These are phyloP conservation scores for Hypoxylon sp. DNA, from an alignment of 2,329 filamentous ascomycete genomes.

Conservation along the genomic window DNA sequence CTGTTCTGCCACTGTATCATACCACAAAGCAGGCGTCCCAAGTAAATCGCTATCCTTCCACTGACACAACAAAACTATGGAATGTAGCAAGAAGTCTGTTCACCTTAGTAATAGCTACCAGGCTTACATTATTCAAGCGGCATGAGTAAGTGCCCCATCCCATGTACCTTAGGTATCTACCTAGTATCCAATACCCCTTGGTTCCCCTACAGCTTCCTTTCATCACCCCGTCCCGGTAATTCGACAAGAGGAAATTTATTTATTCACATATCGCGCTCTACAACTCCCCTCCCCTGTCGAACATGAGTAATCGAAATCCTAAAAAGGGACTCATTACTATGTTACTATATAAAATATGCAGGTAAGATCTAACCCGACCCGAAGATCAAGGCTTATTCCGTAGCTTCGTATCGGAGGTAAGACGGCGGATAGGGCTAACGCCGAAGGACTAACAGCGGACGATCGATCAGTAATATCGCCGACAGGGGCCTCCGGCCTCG, in stretches of 20 bases:
- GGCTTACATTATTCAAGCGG: not conserved
- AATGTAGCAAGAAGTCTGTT: not conserved
- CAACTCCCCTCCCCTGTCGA: not conserved
- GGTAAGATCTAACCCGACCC: not conserved
- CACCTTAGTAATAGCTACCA: not conserved
- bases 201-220: too few species aligned
- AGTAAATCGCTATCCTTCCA: not conserved
- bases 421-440: not conserved
- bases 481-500: not conserved
- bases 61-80: not conserved
- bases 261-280: not conserved
- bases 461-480: not conserved
- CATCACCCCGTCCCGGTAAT: not conserved
- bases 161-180: not conserved
- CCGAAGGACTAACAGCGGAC: not conserved
- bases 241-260: not conserved
- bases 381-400: constrained; percentile 1
- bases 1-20: not conserved
- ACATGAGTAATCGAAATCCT: not conserved
- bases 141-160: not conserved
- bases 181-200: not conserved
- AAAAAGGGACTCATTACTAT: not conserved
- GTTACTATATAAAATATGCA: not conserved
- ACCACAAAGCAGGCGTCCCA: not conserved
- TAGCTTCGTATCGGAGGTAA: not conserved